These are phyloP conservation scores for Penicillium sp. DNA, from an alignment of 2,329 filamentous ascomycete genomes.

Conservation along the genomic window DNA sequence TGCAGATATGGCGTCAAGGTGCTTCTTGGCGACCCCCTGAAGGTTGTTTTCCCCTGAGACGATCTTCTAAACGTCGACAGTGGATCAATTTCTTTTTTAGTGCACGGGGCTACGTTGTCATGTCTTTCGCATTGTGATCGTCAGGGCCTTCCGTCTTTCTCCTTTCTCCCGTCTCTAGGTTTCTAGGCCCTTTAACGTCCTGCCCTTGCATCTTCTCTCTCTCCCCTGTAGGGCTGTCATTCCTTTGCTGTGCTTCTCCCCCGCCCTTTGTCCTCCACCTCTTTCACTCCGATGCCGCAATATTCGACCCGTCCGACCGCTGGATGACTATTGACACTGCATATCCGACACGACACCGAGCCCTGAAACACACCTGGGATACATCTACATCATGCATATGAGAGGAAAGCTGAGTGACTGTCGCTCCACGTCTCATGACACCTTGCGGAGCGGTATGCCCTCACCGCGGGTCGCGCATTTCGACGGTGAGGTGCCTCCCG, in stretches of 20 bases:
- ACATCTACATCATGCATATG: conserved; percentile 50
- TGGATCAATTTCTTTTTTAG: conserved; percentile 8
- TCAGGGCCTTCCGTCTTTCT: conserved; percentile 26
- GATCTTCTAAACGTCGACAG: conserved; percentile 4
- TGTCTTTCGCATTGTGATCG: conserved; percentile 25
- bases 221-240: conserved; percentile 24
- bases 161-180: conserved; percentile 12
- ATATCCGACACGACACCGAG: not conserved
- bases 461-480: conserved; percentile 73
- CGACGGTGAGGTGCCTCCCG: conserved; percentile 76
- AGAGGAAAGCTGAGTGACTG: conserved; percentile 63
- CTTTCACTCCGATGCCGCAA: conserved; percentile 38
- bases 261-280: not conserved
- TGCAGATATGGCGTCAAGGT: conserved; percentile 5
- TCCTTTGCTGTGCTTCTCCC: conserved; percentile 24
- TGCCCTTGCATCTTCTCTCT: not conserved
- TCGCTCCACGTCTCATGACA: conserved; percentile 59
- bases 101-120: conserved; percentile 18
- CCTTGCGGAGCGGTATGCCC: conserved; percentile 57
- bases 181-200: conserved; percentile 11
- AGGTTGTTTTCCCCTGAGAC: conserved; percentile 11
- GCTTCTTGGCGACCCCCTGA: conserved; percentile 17
- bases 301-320: conserved; percentile 5
- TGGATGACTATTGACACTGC: conserved; percentile 7
- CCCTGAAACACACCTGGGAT: not conserved